Evolutionary conservation across 768 basidiomycete species (phyloP).

Genomic region (Suillus variegatus): DNA sequence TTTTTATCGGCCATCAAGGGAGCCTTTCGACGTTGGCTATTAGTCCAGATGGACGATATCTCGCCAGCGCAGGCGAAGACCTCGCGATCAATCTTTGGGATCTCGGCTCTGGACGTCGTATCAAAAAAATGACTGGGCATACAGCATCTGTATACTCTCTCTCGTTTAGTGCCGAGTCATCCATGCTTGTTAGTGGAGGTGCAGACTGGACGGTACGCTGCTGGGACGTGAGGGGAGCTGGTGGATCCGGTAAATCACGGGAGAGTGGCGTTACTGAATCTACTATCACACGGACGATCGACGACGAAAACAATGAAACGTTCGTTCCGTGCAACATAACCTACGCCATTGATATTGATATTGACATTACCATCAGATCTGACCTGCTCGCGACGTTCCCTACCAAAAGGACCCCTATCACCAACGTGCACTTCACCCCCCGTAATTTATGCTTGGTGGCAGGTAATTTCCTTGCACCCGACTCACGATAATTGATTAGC

Average conservation of each 20-base stretch:
- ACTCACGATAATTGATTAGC: constrained; percentile 41
- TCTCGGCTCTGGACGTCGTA: constrained; percentile 86
- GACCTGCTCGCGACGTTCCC: constrained; percentile 91
- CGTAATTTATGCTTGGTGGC: constrained; percentile 91
- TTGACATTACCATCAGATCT: constrained; percentile 45
- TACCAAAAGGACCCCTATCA: constrained; percentile 94
- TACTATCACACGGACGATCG: constrained; percentile 35
- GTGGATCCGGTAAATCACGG: constrained; percentile 61
- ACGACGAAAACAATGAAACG: constrained; percentile 70
- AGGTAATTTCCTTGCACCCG: constrained; percentile 69
- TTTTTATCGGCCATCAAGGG: constrained; percentile 95
- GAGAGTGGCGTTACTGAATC: constrained; percentile 52
- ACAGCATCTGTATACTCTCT: constrained; percentile 87
- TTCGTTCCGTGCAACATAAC: constrained; percentile 39
- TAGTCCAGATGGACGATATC: constrained; percentile 91
- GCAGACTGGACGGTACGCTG: constrained; percentile 98
- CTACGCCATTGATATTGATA: neutral
- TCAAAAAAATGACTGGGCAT: constrained; percentile 97
- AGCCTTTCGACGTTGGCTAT: constrained; percentile 83
- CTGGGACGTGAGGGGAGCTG: constrained; percentile 90
- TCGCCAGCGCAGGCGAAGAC: constrained; percentile 93
- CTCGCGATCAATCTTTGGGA: constrained; percentile 96
- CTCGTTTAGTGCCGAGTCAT: constrained; percentile 90
- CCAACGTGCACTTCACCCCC: constrained; percentile 91
- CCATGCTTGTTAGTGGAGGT: constrained; percentile 85